Base-by-base conservation (phyloP, 768 basidiomycete species). In the Termitomyces sp. region DNA sequence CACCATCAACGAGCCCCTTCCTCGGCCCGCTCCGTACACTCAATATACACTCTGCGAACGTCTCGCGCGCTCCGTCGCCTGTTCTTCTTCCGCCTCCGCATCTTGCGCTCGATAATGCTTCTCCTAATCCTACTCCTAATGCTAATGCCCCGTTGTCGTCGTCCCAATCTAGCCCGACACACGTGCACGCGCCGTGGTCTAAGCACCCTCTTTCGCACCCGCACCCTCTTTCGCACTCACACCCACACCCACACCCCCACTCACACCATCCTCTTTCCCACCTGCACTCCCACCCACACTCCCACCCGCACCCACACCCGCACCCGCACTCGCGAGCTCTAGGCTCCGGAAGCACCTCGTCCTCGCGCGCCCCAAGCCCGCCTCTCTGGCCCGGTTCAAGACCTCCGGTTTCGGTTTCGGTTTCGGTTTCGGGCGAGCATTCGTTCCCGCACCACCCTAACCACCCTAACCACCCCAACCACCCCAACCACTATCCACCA, bases 1-100 rank as follows among this genome's bases (percentile, higher is more conserved):
- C 56, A 12, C 91, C 91, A 1, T 88, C 86, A 20, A 87, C 90
- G 1, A 90, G 88, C 61, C 91, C 91, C 0, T 92, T 93, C 80
- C 82, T 93, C 22, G 91, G 88, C 0, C 89, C 90, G 2, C 74
- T 93, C 65, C 82, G 88, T 57, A 88, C 87, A 7, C 81, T 93
- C 60, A 87, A 91, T 67, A 83, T 92, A 48, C 89, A 91, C 67
- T 88, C 87, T 1, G 76, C 87, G 3, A 82, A 83, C 55, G 84
- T 86, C 0, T 89, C 87, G 12, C 83, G 90, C 50, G 90, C 88
- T 0, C 88, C 91, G 0, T 88, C 87, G 3, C 89, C 91, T 7
- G 83, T 90, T 59, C 75, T 83, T 12, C 76, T 90, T 1, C 88
- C 88, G n/a, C 83, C 84, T 2, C 69, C 84, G 18, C 69, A 74